Evolutionary conservation across 192 early-diverging fungal species (phyloP).

Genomic region (Backusella australiensis): DNA sequence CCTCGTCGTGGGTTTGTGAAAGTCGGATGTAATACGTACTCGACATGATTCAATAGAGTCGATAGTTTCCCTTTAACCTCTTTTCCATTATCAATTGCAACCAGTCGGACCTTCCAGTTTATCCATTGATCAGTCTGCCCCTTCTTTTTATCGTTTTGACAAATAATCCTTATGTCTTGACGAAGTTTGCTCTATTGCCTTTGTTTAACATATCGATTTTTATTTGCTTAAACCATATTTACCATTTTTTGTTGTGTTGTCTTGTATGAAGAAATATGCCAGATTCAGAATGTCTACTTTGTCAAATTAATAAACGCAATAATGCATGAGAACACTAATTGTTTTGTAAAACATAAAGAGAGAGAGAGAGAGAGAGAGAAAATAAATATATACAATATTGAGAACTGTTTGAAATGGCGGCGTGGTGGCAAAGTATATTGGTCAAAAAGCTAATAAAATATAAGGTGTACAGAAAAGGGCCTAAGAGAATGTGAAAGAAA

Average conservation of each 20-base stretch:
- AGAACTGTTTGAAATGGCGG: background rate
- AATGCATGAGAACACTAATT: background rate
- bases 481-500: background rate
- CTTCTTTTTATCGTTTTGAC: constrained; percentile 15
- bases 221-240: background rate
- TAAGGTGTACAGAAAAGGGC: background rate
- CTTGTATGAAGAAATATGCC: background rate
- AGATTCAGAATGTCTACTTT: background rate
- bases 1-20: constrained; percentile 45
- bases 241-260: background rate
- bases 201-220: background rate
- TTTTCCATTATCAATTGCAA: constrained; percentile 40
- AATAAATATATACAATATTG: background rate
- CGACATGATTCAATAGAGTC: constrained; percentile 40
- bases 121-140: constrained; percentile 38
- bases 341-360: background rate
- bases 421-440: background rate
- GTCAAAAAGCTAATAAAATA: background rate
- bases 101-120: constrained; percentile 46
- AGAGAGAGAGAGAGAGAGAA: too few relatives aligned
- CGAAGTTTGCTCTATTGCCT: background rate
- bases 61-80: constrained; percentile 37
- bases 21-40: constrained; percentile 50
- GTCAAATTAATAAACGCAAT: background rate
- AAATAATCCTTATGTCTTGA: constrained; percentile 24